A percentile compares a stretch with the other conserved stretches of the same genome.
phyloP scores from a whole-genome alignment of 1,284 basidiomycete genomes.

The Ceratobasidium sp. region DNA sequence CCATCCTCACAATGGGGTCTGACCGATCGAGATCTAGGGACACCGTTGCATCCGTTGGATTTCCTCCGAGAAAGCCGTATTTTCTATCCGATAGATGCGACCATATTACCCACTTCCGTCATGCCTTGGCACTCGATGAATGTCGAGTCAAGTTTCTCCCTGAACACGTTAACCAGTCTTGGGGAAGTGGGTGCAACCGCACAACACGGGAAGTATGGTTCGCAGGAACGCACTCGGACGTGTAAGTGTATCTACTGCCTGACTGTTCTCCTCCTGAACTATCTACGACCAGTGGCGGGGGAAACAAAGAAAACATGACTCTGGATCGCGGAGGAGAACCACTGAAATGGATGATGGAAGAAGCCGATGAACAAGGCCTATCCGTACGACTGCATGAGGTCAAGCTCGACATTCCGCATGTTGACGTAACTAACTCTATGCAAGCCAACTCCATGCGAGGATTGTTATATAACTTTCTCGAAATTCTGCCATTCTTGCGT shows the following conservation, averaged over 20 bases:
- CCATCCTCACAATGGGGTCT: not conserved
- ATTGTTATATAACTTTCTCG: not conserved
- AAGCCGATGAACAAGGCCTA: constrained; percentile 48
- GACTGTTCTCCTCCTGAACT: not conserved
- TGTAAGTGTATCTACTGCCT: too few species aligned
- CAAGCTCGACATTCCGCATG: not conserved
- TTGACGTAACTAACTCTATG: constrained; percentile 17
- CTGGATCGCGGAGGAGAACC: constrained; percentile 42
- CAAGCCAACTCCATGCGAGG: not conserved
- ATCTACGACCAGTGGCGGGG: constrained; percentile 49
- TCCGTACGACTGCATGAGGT: constrained; percentile 22
- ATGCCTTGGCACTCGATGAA: constrained; percentile 45
- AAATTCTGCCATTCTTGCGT: not conserved
- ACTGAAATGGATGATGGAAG: constrained; percentile 50
- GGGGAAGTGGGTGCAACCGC: too few species aligned
- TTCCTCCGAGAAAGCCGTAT: not conserved
- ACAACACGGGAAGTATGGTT: too few species aligned
- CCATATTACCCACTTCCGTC: constrained; percentile 30
- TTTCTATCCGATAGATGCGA: not conserved
- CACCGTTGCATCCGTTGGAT: constrained; percentile 2
- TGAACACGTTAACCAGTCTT: not conserved
- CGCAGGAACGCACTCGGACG: too few species aligned
- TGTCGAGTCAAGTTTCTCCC: constrained; percentile 27
- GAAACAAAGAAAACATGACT: constrained; percentile 47
- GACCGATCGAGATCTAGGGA: not conserved